phyloP scores from a whole-genome alignment of 805 yeast genomes.

The Kuraishia ogatae region DNA sequence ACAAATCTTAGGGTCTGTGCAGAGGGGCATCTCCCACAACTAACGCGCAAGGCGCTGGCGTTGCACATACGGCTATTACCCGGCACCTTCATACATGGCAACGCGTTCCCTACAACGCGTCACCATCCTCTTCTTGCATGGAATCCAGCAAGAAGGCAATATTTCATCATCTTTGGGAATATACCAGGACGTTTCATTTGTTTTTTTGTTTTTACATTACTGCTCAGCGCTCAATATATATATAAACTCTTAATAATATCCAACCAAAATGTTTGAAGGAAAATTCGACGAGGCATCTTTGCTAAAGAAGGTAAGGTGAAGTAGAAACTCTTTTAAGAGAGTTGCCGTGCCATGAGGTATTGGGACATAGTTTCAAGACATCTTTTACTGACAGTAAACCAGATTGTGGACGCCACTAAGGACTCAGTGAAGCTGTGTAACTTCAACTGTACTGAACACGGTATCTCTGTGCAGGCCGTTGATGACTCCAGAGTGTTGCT shows the following conservation, averaged over 20 bases:
- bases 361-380: background rate
- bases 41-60: background rate
- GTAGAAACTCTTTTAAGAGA: background rate
- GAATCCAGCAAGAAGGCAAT: background rate
- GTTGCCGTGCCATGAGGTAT: no score
- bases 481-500: slow-evolving; percentile 94
- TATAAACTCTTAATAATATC: background rate
- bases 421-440: slow-evolving; percentile 94
- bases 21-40: no score
- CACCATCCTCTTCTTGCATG: background rate
- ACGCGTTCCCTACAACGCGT: background rate
- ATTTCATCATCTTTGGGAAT: background rate
- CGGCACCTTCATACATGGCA: background rate
- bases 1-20: no score
- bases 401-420: slow-evolving; percentile 85
- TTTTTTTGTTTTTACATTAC: no score
- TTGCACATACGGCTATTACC: background rate
- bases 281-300: slow-evolving; percentile 89
- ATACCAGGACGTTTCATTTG: background rate
- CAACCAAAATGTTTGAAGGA: slow-evolving; percentile 78
- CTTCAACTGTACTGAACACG: slow-evolving; percentile 93
- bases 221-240: background rate
- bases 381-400: slow-evolving; percentile 4
- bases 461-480: slow-evolving; percentile 94
- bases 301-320: slow-evolving; percentile 57